Conservation (phyloP, 164 flowering plant species). For the Buxus sempervirens region DNA sequence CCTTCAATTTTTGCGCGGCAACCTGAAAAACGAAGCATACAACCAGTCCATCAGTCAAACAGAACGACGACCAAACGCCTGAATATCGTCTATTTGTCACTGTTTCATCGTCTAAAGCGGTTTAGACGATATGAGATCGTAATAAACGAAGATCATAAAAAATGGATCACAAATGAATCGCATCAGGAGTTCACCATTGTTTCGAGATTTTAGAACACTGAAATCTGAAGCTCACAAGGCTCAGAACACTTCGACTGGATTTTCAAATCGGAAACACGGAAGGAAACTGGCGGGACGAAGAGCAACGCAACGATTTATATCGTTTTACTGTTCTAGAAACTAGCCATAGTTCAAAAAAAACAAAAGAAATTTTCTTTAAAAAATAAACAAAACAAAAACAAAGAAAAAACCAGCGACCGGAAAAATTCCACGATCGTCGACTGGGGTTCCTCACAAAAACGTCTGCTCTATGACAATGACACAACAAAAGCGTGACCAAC, state of each 20-base stretch:
- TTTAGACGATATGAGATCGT: too few species aligned
- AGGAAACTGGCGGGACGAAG: constrained; percentile 12
- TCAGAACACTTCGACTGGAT: not conserved
- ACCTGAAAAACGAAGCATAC: constrained; percentile 35
- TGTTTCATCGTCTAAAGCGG: too few species aligned
- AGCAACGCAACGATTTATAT: constrained; percentile 4
- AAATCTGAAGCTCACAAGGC: not conserved
- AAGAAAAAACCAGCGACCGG: too few species aligned
- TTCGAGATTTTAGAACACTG: not conserved
- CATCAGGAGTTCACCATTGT: constrained; percentile 16
- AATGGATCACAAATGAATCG: not conserved
- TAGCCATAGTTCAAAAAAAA: constrained; percentile 2
- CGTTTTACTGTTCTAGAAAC: not conserved
- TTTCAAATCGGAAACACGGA: not conserved
- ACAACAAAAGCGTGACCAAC: too few species aligned
- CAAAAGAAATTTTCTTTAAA: too few species aligned
- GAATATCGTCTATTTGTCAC: too few species aligned
- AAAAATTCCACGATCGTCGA: too few species aligned
- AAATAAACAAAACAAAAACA: not conserved
- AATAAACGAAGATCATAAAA: too few species aligned
- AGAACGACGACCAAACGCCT: not conserved
- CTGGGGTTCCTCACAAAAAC: too few species aligned
- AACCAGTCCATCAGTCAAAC: not conserved
- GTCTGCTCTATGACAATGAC: too few species aligned
- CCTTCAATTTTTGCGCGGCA: constrained; percentile 77